Evolutionary conservation across 306 rosid species (phyloP), one percentile per base, ranked within the genome.

Genomic region (Casuarina glauca): DNA sequence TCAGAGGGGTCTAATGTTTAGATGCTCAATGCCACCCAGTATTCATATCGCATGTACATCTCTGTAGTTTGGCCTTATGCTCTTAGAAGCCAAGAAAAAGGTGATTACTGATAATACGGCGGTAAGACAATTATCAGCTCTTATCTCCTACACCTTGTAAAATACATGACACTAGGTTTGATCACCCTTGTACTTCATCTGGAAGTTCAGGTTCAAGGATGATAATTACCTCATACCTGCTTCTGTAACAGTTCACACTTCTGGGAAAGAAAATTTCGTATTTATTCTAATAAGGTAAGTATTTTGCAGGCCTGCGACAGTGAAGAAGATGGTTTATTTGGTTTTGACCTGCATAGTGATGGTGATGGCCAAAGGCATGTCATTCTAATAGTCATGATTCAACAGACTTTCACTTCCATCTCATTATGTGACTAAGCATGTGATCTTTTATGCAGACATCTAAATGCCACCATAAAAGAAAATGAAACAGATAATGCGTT

Each of bases 291-390:
- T 76, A 69, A 74, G 78, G 51, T 77, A 74, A 60, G 81, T 70
- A 61, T 75, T 69, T 75, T 84, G 74, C 86, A 96, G 99, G 94
- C 98, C 55, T 91, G 98, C 77, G 67, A 84, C 78, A 84, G 77
- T 53, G 96, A 93, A 79, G 98, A 93, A 73, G 99, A 96, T 80
- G 95, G 95, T 73, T 86, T 96, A 63, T 90, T 89, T 73, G 82
- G 91, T 81, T 96, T 96, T 80, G 97, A 96, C 79, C 77, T 93
- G 86, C 93, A 93, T 75, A 93, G 98, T 82, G 97, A 96, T 81
- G 98, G 99, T 79, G 87, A 76, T 43, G 99, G 99, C 74, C 89
- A 75, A 78, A 93, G 96, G 99, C 91, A 50, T 36, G 84, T 77
- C 60, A 55, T 83, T 81, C 57, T 63, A 46, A 13, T 58, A 69